Conservation (phyloP, 441 rosid species). For the Jatropha podagrica region DNA sequence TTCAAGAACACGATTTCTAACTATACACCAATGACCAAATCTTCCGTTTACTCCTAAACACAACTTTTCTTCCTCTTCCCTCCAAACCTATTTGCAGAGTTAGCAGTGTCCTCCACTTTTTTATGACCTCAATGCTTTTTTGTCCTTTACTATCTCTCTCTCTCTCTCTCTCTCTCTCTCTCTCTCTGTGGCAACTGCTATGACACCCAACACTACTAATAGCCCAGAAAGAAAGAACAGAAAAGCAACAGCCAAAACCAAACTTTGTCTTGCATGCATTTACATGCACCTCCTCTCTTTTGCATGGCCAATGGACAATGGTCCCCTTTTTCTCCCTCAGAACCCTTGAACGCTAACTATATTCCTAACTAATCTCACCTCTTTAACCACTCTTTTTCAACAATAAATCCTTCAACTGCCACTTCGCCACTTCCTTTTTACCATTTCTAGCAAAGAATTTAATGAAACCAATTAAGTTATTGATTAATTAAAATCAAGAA, state of each 20-base stretch:
- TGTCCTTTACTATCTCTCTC: slow-evolving; percentile 18
- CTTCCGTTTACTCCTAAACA: slow-evolving; percentile 5
- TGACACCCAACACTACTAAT: background rate
- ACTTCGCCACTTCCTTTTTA: background rate
- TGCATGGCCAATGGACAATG: slow-evolving; percentile 30
- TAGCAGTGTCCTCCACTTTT: background rate
- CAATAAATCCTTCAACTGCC: slow-evolving; percentile 35
- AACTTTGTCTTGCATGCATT: slow-evolving; percentile 39
- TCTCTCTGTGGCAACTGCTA: background rate
- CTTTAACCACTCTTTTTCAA: slow-evolving; percentile 14
- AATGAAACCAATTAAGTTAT: background rate
- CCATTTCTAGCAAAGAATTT: slow-evolving; percentile 12
- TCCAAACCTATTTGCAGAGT: slow-evolving; percentile 9
- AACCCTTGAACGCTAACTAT: slow-evolving; percentile 9
- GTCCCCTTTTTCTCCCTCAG: slow-evolving; percentile 26
- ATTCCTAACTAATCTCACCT: slow-evolving; percentile 12
- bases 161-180: background rate
- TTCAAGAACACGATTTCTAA: background rate
- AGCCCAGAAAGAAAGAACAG: slow-evolving; percentile 32
- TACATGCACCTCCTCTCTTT: slow-evolving; percentile 26
- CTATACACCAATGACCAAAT: background rate
- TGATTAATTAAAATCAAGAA: background rate
- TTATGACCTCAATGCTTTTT: slow-evolving; percentile 24
- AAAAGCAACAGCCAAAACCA: slow-evolving; percentile 28
- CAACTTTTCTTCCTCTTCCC: background rate